phyloP scores from a whole-genome alignment of 805 yeast species.

The Lipomyces spencermartinsiae region DNA sequence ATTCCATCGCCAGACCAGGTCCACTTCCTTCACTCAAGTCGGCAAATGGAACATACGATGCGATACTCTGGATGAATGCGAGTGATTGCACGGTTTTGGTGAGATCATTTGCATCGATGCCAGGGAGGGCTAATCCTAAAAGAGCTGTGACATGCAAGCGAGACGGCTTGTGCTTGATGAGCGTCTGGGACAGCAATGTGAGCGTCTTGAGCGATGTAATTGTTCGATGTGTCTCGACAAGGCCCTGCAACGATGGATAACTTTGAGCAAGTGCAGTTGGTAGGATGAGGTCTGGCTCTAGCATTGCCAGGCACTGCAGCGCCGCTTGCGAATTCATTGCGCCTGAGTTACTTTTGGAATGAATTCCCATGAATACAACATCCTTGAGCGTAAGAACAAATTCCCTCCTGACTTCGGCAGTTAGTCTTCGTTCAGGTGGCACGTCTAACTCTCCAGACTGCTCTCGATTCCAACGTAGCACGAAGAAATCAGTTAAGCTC shows the following conservation, averaged over 20 bases:
- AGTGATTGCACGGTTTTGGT: slow-evolving; percentile 72
- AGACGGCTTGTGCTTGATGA: slow-evolving; percentile 66
- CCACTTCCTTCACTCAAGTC: slow-evolving; percentile 58
- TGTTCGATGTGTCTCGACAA: slow-evolving; percentile 73
- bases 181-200: slow-evolving; percentile 67
- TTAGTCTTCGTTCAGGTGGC: slow-evolving; percentile 45
- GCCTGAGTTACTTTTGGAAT: slow-evolving; percentile 67
- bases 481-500: slow-evolving; percentile 54
- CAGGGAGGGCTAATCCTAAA: slow-evolving; percentile 71
- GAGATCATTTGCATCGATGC: slow-evolving; percentile 88
- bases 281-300: slow-evolving; percentile 57
- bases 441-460: slow-evolving; percentile 43
- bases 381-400: slow-evolving; percentile 64
- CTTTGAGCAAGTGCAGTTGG: slow-evolving; percentile 58
- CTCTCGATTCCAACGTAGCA: slow-evolving; percentile 48
- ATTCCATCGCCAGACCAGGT: slow-evolving; percentile 53
- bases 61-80: slow-evolving; percentile 70
- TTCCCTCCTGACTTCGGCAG: slow-evolving; percentile 46
- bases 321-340: slow-evolving; percentile 65
- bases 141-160: slow-evolving; percentile 82
- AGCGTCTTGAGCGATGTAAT: slow-evolving; percentile 72
- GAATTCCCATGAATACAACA: slow-evolving; percentile 70
- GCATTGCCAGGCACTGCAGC: slow-evolving; percentile 66
- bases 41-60: slow-evolving; percentile 73
- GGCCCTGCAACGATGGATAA: slow-evolving; percentile 58